Percentiles rank a stretch among this genome's conserved stretches.
phyloP scores from a whole-genome alignment of 2,329 filamentous ascomycete genomes.

The Teratosphaeriaceae sp. region DNA sequence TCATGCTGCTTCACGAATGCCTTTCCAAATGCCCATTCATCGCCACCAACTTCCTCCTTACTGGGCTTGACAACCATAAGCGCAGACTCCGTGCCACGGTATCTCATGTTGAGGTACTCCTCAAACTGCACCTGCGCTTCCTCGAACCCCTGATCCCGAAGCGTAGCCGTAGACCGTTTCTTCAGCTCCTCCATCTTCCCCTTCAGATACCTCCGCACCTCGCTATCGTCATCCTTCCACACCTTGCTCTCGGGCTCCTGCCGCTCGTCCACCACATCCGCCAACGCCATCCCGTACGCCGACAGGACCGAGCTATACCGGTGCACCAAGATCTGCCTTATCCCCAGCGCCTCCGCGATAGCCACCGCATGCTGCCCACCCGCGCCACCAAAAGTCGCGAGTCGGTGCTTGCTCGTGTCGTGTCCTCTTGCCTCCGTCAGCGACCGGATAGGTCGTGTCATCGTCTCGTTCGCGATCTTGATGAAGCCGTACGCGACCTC shows the following conservation, averaged over 20 bases:
- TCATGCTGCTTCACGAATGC: conserved; percentile 84
- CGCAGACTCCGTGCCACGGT: conserved; percentile 82
- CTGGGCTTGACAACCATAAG: conserved; percentile 79
- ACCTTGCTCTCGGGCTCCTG: conserved; percentile 66
- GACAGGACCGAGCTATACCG: conserved; percentile 84
- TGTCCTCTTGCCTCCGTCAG: conserved; percentile 90
- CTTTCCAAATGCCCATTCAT: conserved; percentile 74
- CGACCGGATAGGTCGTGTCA: conserved; percentile 84
- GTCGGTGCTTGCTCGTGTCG: conserved; percentile 81
- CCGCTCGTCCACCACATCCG: conserved; percentile 85
- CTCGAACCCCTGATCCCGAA: conserved; percentile 73
- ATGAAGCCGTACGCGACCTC: conserved; percentile 87
- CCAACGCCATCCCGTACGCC: conserved; percentile 87
- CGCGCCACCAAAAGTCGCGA: conserved; percentile 87
- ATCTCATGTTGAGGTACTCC: conserved; percentile 91
- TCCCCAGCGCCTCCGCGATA: conserved; percentile 77
- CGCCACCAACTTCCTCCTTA: conserved; percentile 54
- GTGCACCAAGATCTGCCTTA: conserved; percentile 79
- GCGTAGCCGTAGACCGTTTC: conserved; percentile 59
- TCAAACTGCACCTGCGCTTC: conserved; percentile 73
- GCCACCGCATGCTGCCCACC: conserved; percentile 90
- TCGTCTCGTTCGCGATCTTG: conserved; percentile 83
- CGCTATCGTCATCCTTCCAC: conserved; percentile 51
- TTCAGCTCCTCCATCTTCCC: conserved; percentile 73
- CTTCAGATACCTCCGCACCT: conserved; percentile 57